These are phyloP conservation scores for Coniella vitis DNA, from an alignment of 2,329 filamentous ascomycete species.

Conservation along the genomic window DNA sequence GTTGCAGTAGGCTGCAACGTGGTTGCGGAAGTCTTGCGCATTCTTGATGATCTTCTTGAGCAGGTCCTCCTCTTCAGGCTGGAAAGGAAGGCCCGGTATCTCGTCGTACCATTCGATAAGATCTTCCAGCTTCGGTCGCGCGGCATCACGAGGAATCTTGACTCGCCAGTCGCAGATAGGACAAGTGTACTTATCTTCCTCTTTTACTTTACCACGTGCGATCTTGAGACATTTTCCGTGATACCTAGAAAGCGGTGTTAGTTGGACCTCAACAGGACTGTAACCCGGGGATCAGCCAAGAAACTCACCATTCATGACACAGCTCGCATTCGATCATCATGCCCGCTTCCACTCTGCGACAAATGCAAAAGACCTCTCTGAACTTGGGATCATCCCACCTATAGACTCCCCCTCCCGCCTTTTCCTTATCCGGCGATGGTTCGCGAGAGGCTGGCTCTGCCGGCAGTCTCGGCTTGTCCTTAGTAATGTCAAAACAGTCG, in stretches of 20 bases:
- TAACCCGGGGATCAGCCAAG: conserved; percentile 60
- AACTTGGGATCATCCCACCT: conserved; percentile 57
- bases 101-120: conserved; percentile 79
- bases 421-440: conserved; percentile 46
- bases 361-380: conserved; percentile 92
- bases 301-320: conserved; percentile 86
- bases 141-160: conserved; percentile 93
- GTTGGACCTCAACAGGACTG: background rate
- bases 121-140: conserved; percentile 90
- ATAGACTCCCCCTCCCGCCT: conserved; percentile 34
- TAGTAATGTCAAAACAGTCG: conserved; percentile 81
- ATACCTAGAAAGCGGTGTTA: conserved; percentile 54
- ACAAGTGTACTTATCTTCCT: conserved; percentile 97
- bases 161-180: conserved; percentile 97
- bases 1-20: conserved; percentile 74
- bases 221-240: conserved; percentile 98
- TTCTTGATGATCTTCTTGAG: conserved; percentile 81
- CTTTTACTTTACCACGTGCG: conserved; percentile 93
- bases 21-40: conserved; percentile 76
- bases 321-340: conserved; percentile 99
- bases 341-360: conserved; percentile 82
- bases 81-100: conserved; percentile 75
- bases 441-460: conserved; percentile 89
- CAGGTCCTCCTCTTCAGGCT: conserved; percentile 88
- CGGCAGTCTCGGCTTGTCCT: conserved; percentile 80